Conservation (phyloP, 1,139 yeast species). For the Maudiozyma humilis region DNA sequence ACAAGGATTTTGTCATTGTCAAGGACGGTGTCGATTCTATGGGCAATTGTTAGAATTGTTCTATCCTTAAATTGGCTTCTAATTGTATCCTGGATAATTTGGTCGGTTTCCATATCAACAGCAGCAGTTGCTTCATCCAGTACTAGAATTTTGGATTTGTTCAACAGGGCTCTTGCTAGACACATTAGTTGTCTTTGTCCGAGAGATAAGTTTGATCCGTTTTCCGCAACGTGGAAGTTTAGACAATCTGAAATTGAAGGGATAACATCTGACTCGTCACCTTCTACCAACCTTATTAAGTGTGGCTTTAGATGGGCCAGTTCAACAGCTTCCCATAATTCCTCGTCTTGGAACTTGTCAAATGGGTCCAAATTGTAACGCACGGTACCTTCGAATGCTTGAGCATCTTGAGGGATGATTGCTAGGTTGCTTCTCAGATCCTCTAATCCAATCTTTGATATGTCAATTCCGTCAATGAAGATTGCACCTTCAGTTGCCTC, state of each 20-base stretch:
- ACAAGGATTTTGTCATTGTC: constrained; percentile 69
- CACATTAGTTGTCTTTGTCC: constrained; percentile 77
- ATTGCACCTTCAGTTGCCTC: constrained; percentile 55
- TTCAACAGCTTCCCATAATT: constrained; percentile 47
- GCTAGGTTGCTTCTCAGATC: constrained; percentile 49
- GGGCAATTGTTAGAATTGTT: constrained; percentile 76
- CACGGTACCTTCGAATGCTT: constrained; percentile 54
- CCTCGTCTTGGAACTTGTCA: constrained; percentile 41
- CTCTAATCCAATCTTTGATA: constrained; percentile 39
- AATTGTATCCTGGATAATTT: constrained; percentile 65
- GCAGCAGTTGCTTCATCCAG: constrained; percentile 85
- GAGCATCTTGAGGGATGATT: constrained; percentile 66
- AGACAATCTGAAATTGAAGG: constrained; percentile 27
- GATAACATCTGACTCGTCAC: constrained; percentile 16
- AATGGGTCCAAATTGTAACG: constrained; percentile 58
- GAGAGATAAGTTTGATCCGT: constrained; percentile 65
- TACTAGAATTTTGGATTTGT: constrained; percentile 53
- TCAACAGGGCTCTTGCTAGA: constrained; percentile 62
- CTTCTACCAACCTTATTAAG: constrained; percentile 32
- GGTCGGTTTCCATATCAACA: constrained; percentile 73
- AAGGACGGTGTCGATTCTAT: constrained; percentile 72
- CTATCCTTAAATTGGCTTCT: constrained; percentile 52
- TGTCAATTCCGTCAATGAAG: constrained; percentile 44
- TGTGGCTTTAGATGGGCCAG: constrained; percentile 47
- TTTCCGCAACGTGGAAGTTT: constrained; percentile 47